Conservation (phyloP, 176 grass and related monocot genomes). For the Tillandsia leiboldiana region DNA sequence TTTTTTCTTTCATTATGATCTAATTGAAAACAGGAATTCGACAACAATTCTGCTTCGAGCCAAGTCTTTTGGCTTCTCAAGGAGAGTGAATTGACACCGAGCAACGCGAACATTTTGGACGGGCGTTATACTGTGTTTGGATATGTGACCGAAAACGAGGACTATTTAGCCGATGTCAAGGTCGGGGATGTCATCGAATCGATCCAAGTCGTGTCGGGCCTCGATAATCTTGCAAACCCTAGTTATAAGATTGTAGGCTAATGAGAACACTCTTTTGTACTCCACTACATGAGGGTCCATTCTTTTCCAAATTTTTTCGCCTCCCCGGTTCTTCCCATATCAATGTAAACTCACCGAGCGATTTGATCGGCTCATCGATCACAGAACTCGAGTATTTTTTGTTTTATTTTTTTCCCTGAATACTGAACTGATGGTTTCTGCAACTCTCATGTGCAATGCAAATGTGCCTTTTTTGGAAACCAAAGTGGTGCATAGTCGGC, state of each 20-base stretch:
- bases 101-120: conserved; percentile 97
- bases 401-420: neutral
- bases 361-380: neutral
- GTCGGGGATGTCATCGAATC: conserved; percentile 97
- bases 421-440: neutral
- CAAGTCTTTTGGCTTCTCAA: conserved; percentile 98
- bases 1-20: neutral
- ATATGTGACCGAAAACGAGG: conserved; percentile 84
- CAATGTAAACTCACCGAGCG: conserved; percentile 2
- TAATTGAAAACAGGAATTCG: conserved; percentile 76
- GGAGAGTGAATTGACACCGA: conserved; percentile 97
- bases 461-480: too few relatives aligned
- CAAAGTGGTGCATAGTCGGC: too few relatives aligned
- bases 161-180: conserved; percentile 82
- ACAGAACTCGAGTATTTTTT: neutral
- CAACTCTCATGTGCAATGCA: neutral
- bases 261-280: conserved; percentile 4
- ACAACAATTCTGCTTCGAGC: conserved; percentile 90
- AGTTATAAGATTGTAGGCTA: conserved; percentile 92
- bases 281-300: conserved; percentile 8
- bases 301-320: neutral
- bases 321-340: neutral
- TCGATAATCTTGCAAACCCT: conserved; percentile 87
- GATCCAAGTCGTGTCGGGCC: conserved; percentile 75
- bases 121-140: conserved; percentile 79